These are phyloP conservation scores for Thinopyrum elongatum DNA, from an alignment of 176 grass and related monocot genomes.

Conservation along the genomic window DNA sequence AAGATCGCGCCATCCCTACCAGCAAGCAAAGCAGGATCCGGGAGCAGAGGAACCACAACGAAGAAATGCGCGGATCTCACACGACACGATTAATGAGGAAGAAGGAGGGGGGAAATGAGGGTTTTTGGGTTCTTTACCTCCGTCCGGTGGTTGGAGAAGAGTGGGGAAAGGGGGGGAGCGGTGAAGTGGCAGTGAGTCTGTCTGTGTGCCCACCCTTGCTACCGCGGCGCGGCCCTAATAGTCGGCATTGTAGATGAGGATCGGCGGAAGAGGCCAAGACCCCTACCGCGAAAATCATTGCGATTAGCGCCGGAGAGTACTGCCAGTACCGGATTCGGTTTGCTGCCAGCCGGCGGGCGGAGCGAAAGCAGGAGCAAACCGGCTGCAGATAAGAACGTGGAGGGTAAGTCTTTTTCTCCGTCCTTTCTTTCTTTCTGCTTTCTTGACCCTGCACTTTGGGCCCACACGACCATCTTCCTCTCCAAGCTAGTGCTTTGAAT, in stretches of 20 bases:
- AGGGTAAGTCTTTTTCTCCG: background rate
- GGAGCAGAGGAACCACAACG: background rate
- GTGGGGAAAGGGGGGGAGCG: background rate
- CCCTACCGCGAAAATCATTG: background rate
- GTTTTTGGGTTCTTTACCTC: conserved; percentile 6
- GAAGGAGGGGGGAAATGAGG: background rate
- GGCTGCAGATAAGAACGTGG: background rate
- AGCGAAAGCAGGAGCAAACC: background rate
- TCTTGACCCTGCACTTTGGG: background rate
- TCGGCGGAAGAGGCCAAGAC: background rate
- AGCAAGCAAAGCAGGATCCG: background rate
- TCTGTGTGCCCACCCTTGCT: too few species aligned
- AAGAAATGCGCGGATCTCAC: background rate
- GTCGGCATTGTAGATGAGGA: background rate
- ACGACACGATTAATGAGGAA: background rate
- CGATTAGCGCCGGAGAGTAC: background rate
- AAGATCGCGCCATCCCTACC: background rate
- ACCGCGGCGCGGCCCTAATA: background rate
- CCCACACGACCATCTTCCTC: background rate
- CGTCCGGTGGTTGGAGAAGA: background rate
- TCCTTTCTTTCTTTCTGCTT: background rate
- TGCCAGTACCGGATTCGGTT: background rate
- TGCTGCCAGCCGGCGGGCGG: background rate
- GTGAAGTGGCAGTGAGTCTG: background rate
- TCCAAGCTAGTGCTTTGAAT: background rate